Evolutionary conservation across 768 basidiomycete species (phyloP).

Genomic region (Lactarius vividus): DNA sequence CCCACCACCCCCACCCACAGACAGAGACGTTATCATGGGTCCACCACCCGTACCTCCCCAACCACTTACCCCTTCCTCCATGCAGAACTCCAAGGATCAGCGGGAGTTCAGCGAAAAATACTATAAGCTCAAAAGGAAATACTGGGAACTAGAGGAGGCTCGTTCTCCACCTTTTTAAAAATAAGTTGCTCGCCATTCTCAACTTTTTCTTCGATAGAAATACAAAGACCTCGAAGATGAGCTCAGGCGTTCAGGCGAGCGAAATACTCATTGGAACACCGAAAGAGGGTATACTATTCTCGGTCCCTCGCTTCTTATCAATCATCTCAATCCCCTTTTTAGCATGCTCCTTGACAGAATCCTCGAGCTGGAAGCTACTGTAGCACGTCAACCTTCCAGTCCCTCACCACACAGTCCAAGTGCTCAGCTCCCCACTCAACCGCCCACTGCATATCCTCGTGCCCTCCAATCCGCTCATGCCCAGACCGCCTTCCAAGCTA

Average conservation of each 20-base stretch:
- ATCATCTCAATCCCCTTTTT: slow-evolving; percentile 20
- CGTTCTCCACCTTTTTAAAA: not conserved
- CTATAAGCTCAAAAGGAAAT: slow-evolving; percentile 60
- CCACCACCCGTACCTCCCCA: slow-evolving; percentile 43
- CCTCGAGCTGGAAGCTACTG: slow-evolving; percentile 50
- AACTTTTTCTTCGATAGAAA: slow-evolving; percentile 40
- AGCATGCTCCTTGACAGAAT: slow-evolving; percentile 61
- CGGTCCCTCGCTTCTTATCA: slow-evolving; percentile 12
- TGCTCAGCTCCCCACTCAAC: slow-evolving; percentile 34
- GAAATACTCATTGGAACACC: slow-evolving; percentile 57
- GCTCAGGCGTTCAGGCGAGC: slow-evolving; percentile 58
- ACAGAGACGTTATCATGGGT: slow-evolving; percentile 53
- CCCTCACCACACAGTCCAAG: slow-evolving; percentile 23
- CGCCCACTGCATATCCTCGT: slow-evolving; percentile 49
- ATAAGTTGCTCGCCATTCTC: not conserved
- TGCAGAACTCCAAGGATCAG: slow-evolving; percentile 37
- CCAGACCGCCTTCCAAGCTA: slow-evolving; percentile 45
- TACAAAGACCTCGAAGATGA: slow-evolving; percentile 58
- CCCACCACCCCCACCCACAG: slow-evolving; percentile 35
- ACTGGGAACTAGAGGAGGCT: slow-evolving; percentile 70
- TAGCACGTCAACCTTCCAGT: slow-evolving; percentile 36
- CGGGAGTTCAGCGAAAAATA: slow-evolving; percentile 62
- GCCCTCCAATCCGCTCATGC: slow-evolving; percentile 43
- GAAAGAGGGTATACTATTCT: slow-evolving; percentile 55
- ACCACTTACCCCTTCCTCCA: slow-evolving; percentile 32